A percentile compares a stretch with the other conserved stretches of the same genome.
phyloP scores from a whole-genome alignment of 1,284 basidiomycete genomes.

The Melampsora americana region DNA sequence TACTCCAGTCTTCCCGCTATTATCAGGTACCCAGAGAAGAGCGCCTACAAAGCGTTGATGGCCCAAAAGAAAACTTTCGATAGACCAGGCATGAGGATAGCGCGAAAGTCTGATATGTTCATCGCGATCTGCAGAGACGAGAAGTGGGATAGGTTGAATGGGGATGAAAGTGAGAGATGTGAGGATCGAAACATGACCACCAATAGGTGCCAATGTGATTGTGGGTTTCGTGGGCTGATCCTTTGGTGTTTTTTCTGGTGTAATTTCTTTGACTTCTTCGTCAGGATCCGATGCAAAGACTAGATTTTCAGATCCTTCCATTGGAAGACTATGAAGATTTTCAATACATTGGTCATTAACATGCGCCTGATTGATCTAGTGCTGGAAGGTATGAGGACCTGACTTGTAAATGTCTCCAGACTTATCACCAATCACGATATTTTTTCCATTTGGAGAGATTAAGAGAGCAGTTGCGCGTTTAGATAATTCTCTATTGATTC shows the following conservation, averaged over 20 bases:
- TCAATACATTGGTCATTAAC: background rate
- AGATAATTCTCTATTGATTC: constrained; percentile 20
- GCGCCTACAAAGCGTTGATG: constrained; percentile 32
- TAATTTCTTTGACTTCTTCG: background rate
- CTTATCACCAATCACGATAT: constrained; percentile 43
- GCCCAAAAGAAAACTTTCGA: constrained; percentile 27
- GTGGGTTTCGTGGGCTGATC: constrained; percentile 3
- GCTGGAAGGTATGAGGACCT: background rate
- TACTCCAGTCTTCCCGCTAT: background rate
- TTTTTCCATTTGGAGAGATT: constrained; percentile 39
- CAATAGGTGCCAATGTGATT: constrained; percentile 27
- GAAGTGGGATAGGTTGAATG: background rate
- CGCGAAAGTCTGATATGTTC: constrained; percentile 38
- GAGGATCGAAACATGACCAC: constrained; percentile 36
- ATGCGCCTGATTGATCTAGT: background rate
- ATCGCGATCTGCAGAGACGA: constrained; percentile 41
- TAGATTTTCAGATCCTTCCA: constrained; percentile 33
- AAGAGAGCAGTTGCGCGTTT: constrained; percentile 35
- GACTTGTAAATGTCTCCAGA: constrained; percentile 43
- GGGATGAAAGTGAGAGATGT: constrained; percentile 35
- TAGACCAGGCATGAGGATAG: constrained; percentile 38
- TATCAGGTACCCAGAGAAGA: constrained; percentile 22
- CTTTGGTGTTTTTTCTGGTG: background rate
- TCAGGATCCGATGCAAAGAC: constrained; percentile 37
- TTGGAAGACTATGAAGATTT: constrained; percentile 28